Evolutionary conservation across 306 rosid genomes (phyloP), one percentile per base, ranked within the genome.

Genomic region (Adenanthera pavonina): DNA sequence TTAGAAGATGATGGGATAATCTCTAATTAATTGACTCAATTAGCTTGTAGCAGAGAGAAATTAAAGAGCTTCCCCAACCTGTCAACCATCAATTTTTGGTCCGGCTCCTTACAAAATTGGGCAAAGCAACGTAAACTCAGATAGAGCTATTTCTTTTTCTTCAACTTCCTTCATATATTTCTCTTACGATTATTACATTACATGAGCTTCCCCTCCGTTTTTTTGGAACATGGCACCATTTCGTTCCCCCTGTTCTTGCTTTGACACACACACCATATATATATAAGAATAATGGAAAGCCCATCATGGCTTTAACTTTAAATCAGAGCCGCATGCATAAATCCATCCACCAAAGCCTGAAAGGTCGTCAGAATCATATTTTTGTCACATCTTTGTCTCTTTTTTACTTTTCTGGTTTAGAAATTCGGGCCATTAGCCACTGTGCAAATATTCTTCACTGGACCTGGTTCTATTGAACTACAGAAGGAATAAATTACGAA

Each of bases 1-100:
- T 34, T 52, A 75, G 70, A 80, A 80, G 77, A 64, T 41, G 73
- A 82, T 60, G 56, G 14, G 10, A 46, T 46, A 2, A 8, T 13
- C 51, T 25, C 30, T 25, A 1, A 25, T 25, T 25, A 46, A 46
- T 46, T 8, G 14, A 9, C 51, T 9, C 51, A 46, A 64, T 64
- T 36, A 15, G 15, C 46, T 6, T 3, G 19, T 8, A 64, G 46
- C 11, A 64, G 9, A 35, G 69, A 64, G 69, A 64, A 64, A 64
- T 14, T 6, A 35, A 35, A 12, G 12, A 14, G 69, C 69, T 7
- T 9, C 40, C 4, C 35, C 20, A 64, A 14, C n/a, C 43, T 30
- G 66, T 12, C 16, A 60, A 12, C 40, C 40, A 60, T 60, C 40
- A 30, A 20, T 7, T 57, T 20, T 60, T 60, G 67, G 67, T 6